Evolutionary conservation across 345 rosid species (phyloP).

Genomic region (Eucalyptus marginata): DNA sequence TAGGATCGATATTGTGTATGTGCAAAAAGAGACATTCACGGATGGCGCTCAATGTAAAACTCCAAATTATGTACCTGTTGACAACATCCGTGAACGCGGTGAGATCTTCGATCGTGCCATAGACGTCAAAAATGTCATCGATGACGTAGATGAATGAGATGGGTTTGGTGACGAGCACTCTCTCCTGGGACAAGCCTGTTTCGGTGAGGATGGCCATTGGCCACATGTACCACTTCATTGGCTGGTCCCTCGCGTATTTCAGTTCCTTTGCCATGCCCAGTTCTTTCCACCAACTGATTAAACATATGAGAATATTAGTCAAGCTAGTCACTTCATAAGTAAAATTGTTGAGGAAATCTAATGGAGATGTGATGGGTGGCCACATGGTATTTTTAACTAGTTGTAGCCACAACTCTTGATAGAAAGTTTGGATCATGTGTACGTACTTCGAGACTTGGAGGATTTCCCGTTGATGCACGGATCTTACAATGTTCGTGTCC

Average conservation of each 20-base stretch:
- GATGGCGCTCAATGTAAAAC: background rate
- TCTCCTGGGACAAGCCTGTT: background rate
- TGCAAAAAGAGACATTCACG: background rate
- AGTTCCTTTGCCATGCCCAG: background rate
- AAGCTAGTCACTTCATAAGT: background rate
- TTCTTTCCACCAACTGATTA: background rate
- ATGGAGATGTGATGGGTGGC: background rate
- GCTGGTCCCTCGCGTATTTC: background rate
- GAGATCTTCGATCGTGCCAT: background rate
- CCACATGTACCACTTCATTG: constrained; percentile 4
- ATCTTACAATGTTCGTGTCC: background rate
- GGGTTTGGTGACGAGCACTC: background rate
- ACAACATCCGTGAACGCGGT: background rate
- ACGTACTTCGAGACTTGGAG: background rate
- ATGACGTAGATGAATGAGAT: background rate
- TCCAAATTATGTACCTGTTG: background rate
- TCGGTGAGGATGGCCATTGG: background rate
- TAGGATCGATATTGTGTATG: background rate
- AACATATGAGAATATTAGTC: background rate
- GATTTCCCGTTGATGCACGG: background rate
- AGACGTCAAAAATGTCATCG: constrained; percentile 2
- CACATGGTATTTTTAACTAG: background rate
- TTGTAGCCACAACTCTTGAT: background rate
- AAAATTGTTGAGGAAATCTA: background rate
- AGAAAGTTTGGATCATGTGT: background rate